Percentiles rank a stretch among this genome's conserved stretches.
These are phyloP conservation scores for Symmetrospora coprosmae DNA, from an alignment of 768 basidiomycete genomes.

Conservation along the genomic window DNA sequence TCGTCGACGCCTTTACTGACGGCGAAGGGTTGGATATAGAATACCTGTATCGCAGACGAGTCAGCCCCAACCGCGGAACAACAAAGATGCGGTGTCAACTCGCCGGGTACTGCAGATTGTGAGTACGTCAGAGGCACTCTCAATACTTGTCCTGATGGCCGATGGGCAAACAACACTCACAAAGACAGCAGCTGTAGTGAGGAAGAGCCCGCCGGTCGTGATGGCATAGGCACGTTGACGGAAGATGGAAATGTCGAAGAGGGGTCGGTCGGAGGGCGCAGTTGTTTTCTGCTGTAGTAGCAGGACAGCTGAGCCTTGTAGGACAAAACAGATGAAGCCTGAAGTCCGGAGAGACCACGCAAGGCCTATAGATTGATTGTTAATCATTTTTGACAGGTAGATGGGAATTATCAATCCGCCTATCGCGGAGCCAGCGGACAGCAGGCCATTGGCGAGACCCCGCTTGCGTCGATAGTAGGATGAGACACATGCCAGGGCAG, in stretches of 20 bases:
- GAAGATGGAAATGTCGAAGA: constrained; percentile 10
- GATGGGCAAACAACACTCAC: background rate
- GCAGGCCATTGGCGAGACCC: constrained; percentile 9
- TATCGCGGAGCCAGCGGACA: constrained; percentile 7
- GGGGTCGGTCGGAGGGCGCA: background rate
- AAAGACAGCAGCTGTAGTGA: constrained; percentile 10
- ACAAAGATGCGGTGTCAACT: no score
- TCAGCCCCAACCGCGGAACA: no score
- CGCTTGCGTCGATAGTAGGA: constrained; percentile 12
- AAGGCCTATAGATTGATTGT: constrained; percentile 1
- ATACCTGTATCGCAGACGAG: no score
- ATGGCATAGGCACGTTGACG: constrained; percentile 4
- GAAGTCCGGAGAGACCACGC: constrained; percentile 9
- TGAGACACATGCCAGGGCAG: constrained; percentile 14
- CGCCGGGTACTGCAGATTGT: no score
- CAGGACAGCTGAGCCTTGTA: background rate
- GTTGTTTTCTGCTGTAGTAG: constrained; percentile 14
- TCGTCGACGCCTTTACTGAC: constrained; percentile 1
- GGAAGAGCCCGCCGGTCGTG: background rate
- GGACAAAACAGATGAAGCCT: background rate
- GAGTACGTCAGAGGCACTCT: no score
- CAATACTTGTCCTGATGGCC: no score
- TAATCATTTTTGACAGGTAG: constrained; percentile 8
- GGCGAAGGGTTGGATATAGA: constrained; percentile 20
- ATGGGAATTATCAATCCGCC: constrained; percentile 9